These are phyloP conservation scores for Eucalyptus curtisii DNA, from an alignment of 345 rosid species.

Conservation along the genomic window DNA sequence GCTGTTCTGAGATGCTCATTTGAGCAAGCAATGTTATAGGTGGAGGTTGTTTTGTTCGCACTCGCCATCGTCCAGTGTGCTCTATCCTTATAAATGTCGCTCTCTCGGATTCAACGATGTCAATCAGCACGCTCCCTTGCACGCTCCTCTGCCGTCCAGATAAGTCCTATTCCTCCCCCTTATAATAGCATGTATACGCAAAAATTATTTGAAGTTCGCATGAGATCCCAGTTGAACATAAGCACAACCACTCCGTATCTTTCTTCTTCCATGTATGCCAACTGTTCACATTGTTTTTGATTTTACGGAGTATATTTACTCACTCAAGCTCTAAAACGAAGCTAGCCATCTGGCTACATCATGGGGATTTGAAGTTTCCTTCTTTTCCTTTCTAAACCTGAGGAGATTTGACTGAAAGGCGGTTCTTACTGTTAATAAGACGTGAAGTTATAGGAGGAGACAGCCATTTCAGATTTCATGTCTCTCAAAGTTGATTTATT, in stretches of 20 bases:
- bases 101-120: not conserved
- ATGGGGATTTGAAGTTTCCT: not conserved
- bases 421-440: not conserved
- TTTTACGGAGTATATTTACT: not conserved
- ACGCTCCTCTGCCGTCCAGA: not conserved
- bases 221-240: not conserved
- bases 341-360: not conserved
- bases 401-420: not conserved
- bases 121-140: not conserved
- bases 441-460: not conserved
- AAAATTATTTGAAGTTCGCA: not conserved
- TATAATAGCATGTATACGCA: not conserved
- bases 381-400: not conserved
- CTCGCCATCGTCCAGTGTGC: not conserved
- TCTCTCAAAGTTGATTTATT: not conserved
- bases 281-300: not conserved
- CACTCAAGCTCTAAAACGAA: not conserved
- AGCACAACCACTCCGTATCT: not conserved
- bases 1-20: conserved; percentile 19
- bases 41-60: not conserved
- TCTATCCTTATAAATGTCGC: not conserved
- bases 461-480: not conserved
- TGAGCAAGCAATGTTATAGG: conserved; percentile 18
- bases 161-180: not conserved
- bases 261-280: not conserved